Base-by-base conservation (phyloP, 139 green algal species). In the Coccomyxa sp. region DNA sequence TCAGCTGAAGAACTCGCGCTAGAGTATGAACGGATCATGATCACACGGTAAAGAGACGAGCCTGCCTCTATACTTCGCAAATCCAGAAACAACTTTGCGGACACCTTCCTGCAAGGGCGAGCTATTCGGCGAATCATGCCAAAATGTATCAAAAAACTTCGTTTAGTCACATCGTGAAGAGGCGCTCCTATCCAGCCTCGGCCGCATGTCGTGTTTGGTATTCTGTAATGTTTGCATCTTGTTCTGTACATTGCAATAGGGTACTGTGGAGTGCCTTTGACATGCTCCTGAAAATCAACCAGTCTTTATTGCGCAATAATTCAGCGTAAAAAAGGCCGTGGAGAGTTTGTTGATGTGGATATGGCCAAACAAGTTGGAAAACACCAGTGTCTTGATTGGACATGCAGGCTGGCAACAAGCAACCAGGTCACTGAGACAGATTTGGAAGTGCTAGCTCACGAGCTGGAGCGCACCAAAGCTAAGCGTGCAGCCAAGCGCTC, bases 401-500 rank as follows among this genome's bases (percentile, higher is more conserved):
- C 71, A 45, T 77, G 71, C 71, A 77, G 71, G 27, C 23, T 16
- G 27, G n/a, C 27, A n/a, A 30, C 71, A 18, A 25, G 63, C 63
- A 71, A 71, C 21, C 1, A 45, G 71, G 71, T 77, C 10, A 77
- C 71, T 38, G 71, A 77, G 71, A 18, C 21, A 18, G 27, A 51
- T 16, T 1, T 77, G 71, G 71, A 77, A 38, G 71, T n/a, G 71
- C 71, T 77, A 18, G 71, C 14, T 38, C 17, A 18, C 23, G 71
- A 77, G 27, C 27, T 77, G 71, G 27, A 77, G 27, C 21, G 71
- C 23, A 31, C 27, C 21, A 77, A 38, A 16, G 71, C 71, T 38
- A 77, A 77, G 71, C 71, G 71, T 38, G 71, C 71, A 18, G 71
- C 71, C 71, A 77, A 77, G 71, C 71, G 71, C 27, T 32, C 71